phyloP scores from a whole-genome alignment of 2,329 filamentous ascomycete genomes.

The Phoma sp. region DNA sequence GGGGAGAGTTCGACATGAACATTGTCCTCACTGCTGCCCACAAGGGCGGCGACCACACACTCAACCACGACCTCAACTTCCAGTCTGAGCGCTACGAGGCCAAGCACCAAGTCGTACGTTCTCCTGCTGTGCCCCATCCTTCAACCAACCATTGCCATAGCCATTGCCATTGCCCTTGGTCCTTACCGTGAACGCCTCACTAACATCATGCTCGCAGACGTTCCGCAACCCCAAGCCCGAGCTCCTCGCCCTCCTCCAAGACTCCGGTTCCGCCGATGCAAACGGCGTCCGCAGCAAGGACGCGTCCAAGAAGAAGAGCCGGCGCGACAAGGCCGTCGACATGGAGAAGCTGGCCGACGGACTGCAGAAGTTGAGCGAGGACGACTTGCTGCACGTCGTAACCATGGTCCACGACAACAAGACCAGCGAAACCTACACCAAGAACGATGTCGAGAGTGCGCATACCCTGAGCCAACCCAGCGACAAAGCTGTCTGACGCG shows the following conservation, averaged over 20 bases:
- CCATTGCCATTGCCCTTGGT: background rate
- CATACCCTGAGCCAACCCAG: constrained; percentile 25
- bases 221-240: constrained; percentile 94
- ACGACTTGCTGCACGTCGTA: constrained; percentile 91
- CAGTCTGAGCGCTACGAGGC: constrained; percentile 79
- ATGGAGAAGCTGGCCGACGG: constrained; percentile 97
- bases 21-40: constrained; percentile 84
- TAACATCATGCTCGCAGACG: constrained; percentile 52
- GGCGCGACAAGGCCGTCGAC: constrained; percentile 73
- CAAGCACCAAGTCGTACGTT: constrained; percentile 73
- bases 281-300: constrained; percentile 71
- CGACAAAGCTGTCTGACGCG: background rate
- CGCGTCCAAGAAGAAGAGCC: constrained; percentile 76
- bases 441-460: constrained; percentile 95
- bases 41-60: constrained; percentile 80
- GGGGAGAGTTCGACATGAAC: constrained; percentile 97
- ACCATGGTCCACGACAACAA: constrained; percentile 99
- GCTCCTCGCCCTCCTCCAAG: constrained; percentile 78
- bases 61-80: constrained; percentile 94
- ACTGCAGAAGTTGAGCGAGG: constrained; percentile 85
- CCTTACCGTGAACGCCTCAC: background rate
- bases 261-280: constrained; percentile 77
- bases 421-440: constrained; percentile 89
- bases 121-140: background rate
- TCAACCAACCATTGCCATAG: no score